These are phyloP conservation scores for Pythium sp. DNA, from an alignment of 352 stramenopile species.

Conservation along the genomic window DNA sequence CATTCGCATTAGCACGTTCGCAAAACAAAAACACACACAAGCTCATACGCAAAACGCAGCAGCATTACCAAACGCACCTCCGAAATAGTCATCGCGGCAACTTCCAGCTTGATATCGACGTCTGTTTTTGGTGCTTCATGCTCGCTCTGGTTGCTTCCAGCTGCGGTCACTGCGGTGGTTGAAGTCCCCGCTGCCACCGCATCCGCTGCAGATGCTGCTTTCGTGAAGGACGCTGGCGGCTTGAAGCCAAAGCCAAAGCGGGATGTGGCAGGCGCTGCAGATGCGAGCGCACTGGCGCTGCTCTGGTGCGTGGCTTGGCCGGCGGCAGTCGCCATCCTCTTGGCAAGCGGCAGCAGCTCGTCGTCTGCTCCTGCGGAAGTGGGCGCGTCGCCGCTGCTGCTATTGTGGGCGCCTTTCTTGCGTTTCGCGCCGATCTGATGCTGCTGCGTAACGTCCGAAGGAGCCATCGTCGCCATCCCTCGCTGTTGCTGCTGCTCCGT, in stretches of 20 bases:
- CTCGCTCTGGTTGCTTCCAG: constrained; percentile 26
- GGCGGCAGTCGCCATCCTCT: constrained; percentile 13
- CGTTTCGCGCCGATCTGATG: constrained; percentile 14
- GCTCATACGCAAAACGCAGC: background rate
- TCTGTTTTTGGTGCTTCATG: constrained; percentile 7
- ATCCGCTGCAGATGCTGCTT: constrained; percentile 4
- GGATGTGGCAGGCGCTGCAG: background rate
- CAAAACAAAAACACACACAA: background rate
- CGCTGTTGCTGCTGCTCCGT: background rate
- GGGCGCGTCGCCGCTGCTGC: background rate
- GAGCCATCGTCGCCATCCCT: constrained; percentile 4
- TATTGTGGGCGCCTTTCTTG: constrained; percentile 14
- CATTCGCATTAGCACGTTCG: background rate
- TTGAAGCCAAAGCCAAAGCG: constrained; percentile 43
- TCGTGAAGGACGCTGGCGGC: constrained; percentile 8
- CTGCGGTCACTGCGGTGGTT: background rate
- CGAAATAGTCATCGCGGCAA: background rate
- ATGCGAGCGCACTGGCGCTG: constrained; percentile 10
- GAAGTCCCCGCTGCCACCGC: background rate
- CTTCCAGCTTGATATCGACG: constrained; percentile 5
- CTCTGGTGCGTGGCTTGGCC: constrained; percentile 9
- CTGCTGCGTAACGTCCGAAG: constrained; percentile 13
- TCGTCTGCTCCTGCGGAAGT: constrained; percentile 1
- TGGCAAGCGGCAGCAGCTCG: constrained; percentile 6
- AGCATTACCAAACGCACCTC: background rate